phyloP scores from a whole-genome alignment of 2,329 filamentous ascomycete genomes.

The Pseudogymnoascus sp. region DNA sequence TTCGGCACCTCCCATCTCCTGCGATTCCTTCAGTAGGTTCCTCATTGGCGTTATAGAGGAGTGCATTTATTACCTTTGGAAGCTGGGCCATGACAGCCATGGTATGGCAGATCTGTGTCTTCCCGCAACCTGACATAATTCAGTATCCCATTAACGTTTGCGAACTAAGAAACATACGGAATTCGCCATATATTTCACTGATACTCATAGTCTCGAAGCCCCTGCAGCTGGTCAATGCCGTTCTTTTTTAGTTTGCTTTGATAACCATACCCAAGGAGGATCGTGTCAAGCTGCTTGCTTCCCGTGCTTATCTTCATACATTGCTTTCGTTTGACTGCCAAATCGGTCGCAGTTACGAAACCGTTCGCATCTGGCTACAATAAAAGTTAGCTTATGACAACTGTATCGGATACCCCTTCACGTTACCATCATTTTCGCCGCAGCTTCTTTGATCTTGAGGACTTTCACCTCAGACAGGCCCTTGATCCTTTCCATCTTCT shows the following conservation, averaged over 20 bases:
- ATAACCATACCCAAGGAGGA: constrained; percentile 49
- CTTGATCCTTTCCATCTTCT: constrained; percentile 57
- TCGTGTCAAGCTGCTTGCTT: constrained; percentile 60
- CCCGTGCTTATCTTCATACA: constrained; percentile 61
- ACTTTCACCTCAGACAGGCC: constrained; percentile 65
- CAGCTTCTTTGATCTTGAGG: constrained; percentile 63
- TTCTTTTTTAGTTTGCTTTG: not conserved
- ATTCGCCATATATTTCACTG: constrained; percentile 57
- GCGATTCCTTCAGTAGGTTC: constrained; percentile 12
- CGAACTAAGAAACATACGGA: constrained; percentile 31
- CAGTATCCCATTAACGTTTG: not conserved
- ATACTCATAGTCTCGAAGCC: constrained; percentile 66
- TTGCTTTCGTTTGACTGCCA: constrained; percentile 54
- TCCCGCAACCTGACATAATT: constrained; percentile 46
- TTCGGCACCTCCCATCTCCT: constrained; percentile 57
- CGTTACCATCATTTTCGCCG: constrained; percentile 35
- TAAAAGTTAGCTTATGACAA: not conserved
- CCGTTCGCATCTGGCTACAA: constrained; percentile 48
- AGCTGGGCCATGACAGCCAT: constrained; percentile 57
- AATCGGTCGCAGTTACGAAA: constrained; percentile 60
- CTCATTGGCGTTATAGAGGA: not conserved
- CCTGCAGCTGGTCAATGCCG: constrained; percentile 29
- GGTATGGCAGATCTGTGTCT: constrained; percentile 63
- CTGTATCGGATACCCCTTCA: not conserved
- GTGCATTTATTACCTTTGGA: constrained; percentile 34